Conservation (phyloP, 2,329 filamentous ascomycete genomes). For the Penicillium sp. region DNA sequence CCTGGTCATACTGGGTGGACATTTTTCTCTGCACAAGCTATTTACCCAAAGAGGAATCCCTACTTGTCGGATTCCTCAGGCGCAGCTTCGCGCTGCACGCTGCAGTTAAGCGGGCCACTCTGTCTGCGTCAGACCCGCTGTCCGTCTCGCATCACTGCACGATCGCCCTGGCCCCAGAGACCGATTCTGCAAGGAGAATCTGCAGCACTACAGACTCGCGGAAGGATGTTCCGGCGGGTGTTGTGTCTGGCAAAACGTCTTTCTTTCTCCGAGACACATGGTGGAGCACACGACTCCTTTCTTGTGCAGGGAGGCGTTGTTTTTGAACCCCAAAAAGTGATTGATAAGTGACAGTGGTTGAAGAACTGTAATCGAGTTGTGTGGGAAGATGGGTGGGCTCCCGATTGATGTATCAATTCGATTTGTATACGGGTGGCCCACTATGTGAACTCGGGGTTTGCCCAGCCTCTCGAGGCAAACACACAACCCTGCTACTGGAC, state of each 20-base stretch:
- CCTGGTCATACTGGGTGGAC: neutral
- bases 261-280: conserved; percentile 22
- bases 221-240: conserved; percentile 20
- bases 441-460: neutral
- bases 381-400: neutral
- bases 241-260: conserved; percentile 13
- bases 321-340: neutral
- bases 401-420: neutral
- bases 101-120: conserved; percentile 18
- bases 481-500: conserved; percentile 1
- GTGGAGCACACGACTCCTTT: conserved; percentile 12
- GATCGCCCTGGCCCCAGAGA: conserved; percentile 20
- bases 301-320: conserved; percentile 1
- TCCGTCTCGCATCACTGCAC: conserved; percentile 20
- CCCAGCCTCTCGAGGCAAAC: conserved; percentile 1
- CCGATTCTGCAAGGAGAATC: conserved; percentile 28
- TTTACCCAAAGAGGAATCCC: conserved; percentile 8
- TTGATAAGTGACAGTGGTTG: neutral
- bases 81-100: conserved; percentile 7
- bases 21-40: neutral
- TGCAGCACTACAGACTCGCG: conserved; percentile 6
- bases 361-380: neutral
- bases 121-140: conserved; percentile 16
- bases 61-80: conserved; percentile 11
- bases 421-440: neutral